A percentile compares a stretch with the other conserved stretches of the same genome.
Conservation (phyloP, 305 asterid species). For the Stenogyne calaminthoides region DNA sequence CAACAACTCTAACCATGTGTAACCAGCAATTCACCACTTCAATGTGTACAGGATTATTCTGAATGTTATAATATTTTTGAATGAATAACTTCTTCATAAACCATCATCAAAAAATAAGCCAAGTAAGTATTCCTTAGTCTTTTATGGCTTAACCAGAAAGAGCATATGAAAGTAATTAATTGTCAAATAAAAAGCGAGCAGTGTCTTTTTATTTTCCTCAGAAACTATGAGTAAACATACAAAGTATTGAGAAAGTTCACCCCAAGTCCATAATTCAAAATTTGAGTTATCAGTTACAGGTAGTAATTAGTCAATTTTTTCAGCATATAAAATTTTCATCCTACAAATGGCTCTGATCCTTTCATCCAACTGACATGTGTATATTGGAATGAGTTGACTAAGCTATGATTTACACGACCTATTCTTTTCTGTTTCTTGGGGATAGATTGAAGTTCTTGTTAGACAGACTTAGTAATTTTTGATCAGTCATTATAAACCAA, state of each 20-base stretch:
- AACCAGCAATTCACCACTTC: conserved; percentile 56
- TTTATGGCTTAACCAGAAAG: not conserved
- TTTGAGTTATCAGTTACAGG: not conserved
- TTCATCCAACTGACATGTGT: not conserved
- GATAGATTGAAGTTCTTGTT: not conserved
- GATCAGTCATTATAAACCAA: conserved; percentile 35
- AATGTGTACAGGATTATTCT: conserved; percentile 7
- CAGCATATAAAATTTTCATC: not conserved
- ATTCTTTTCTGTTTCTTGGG: not conserved
- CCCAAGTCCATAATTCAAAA: not conserved
- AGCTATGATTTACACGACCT: not conserved
- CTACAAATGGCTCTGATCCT: not conserved
- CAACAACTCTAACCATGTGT: conserved; percentile 81
- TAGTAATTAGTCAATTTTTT: not conserved
- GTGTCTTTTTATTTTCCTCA: not conserved
- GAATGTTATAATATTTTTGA: not conserved
- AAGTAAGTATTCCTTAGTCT: not conserved
- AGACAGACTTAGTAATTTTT: conserved; percentile 20
- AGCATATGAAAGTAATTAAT: not conserved
- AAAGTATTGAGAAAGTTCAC: not conserved
- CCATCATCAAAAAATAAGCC: conserved; percentile 10
- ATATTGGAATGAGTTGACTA: not conserved
- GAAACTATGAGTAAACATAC: not conserved
- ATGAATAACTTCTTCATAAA: not conserved
- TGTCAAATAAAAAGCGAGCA: not conserved